phyloP scores from a whole-genome alignment of 768 basidiomycete genomes.

The Coprinopsis sp. region DNA sequence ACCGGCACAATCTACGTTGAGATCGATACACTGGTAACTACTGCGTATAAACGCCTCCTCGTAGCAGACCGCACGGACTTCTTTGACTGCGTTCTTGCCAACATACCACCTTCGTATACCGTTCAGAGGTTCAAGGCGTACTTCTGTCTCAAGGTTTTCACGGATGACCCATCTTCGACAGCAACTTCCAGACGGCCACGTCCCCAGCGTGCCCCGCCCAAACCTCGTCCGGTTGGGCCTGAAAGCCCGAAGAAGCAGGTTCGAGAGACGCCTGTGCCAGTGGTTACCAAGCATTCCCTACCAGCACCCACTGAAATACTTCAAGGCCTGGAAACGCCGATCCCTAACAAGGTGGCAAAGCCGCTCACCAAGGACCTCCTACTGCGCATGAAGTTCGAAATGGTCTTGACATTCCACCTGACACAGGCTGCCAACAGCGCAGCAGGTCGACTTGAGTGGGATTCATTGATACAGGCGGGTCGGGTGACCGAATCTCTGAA shows the following conservation, averaged over 20 bases:
- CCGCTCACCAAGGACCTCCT: neutral
- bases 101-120: constrained; percentile 28
- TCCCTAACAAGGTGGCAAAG: neutral
- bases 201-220: constrained; percentile 6
- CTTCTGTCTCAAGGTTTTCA: constrained; percentile 34
- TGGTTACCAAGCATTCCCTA: neutral
- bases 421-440: neutral
- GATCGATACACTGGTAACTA: constrained; percentile 28
- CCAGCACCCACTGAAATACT: neutral
- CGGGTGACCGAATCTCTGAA: constrained; percentile 1
- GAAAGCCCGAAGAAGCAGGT: constrained; percentile 1
- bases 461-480: constrained; percentile 6
- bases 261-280: neutral
- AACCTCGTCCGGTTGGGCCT: neutral
- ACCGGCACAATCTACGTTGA: constrained; percentile 33
- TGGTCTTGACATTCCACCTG: constrained; percentile 1
- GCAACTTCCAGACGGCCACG: constrained; percentile 2
- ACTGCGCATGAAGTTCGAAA: constrained; percentile 5
- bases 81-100: constrained; percentile 26
- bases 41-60: constrained; percentile 32
- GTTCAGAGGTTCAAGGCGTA: constrained; percentile 37
- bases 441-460: constrained; percentile 7
- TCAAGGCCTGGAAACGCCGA: neutral
- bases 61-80: constrained; percentile 21
- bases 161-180: constrained; percentile 3